Evolutionary conservation across 768 basidiomycete species (phyloP), one percentile per base, ranked within the genome.

Genomic region (Lactarius deliciosus): DNA sequence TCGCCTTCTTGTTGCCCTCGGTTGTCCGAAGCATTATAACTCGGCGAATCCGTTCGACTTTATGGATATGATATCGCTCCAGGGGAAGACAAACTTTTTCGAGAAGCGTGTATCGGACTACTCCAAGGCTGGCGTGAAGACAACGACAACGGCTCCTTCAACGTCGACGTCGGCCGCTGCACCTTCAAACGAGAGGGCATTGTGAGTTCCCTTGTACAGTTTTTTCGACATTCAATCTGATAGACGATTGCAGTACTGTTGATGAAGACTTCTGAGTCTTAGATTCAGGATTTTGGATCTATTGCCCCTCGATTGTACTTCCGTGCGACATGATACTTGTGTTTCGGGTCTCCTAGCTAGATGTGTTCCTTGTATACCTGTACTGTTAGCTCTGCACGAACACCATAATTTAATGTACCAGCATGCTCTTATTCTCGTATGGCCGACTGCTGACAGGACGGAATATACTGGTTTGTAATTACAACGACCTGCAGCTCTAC

Each of bases 61-160:
- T 73, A 95, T 95, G 92, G 93, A 96, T 71, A 86, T 94, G 85
- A 96, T 96, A 56, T 96, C 94, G 18, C 80, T 97, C 7, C 90
- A 95, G 78, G 96, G 96, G 69, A 98, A 98, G 81, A 93, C 95
- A 47, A 95, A 97, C 79, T 97, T 97, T 77, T 97, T 96, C 75
- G 94, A 96, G 79, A 95, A 96, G 78, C 85, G 95, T 1, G 96
- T 97, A 4, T 94, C 92, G 3, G 90, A 92, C 22, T 92, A 92
- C 72, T 81, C 86, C 18, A 90, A 85, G 72, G 89, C 90, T 10
- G 81, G 84, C 59, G 81, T 90, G 64, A 69, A 70, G 53, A 63
- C 64, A 36, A 63, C 68, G 8, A 47, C 64, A 22, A 59, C 64
- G 22, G 57, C 36, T 3, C 41, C 68, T 9, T 54, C 61, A 18